Conservation (phyloP, 2,329 filamentous ascomycete species). For the Fusarium pseudograminearum region DNA sequence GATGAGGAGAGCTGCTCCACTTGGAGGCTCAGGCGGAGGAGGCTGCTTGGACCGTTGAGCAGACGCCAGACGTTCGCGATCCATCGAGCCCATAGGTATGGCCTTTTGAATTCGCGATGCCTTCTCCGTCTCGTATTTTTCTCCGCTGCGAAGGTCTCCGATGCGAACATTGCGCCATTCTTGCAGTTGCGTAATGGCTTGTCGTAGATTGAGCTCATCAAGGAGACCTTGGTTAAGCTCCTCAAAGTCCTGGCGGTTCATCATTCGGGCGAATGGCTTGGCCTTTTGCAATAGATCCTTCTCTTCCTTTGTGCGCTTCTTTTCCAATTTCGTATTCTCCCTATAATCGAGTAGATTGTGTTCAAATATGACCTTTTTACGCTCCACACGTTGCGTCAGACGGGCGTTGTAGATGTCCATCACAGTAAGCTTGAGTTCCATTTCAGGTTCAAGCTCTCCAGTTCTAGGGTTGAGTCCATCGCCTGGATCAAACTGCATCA, state of each 20-base stretch:
- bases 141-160: conserved; percentile 84
- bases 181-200: conserved; percentile 90
- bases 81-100: conserved; percentile 82
- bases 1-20: conserved; percentile 80
- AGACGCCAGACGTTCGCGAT: conserved; percentile 80
- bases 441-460: conserved; percentile 91
- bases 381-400: conserved; percentile 88
- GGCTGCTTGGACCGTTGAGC: conserved; percentile 76
- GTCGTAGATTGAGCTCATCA: conserved; percentile 89
- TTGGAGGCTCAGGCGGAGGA: conserved; percentile 75
- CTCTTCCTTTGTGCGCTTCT: conserved; percentile 96
- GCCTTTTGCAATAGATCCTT: conserved; percentile 90
- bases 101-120: conserved; percentile 76
- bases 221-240: conserved; percentile 85
- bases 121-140: conserved; percentile 95
- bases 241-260: conserved; percentile 93
- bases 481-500: conserved; percentile 98
- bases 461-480: conserved; percentile 89
- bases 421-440: conserved; percentile 96
- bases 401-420: conserved; percentile 98
- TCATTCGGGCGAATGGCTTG: conserved; percentile 96
- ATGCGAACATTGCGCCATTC: conserved; percentile 92
- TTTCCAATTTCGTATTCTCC: conserved; percentile 89
- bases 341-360: conserved; percentile 93
- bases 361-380: conserved; percentile 97